A percentile compares a stretch with the other conserved stretches of the same genome.
phyloP scores from a whole-genome alignment of 371 early-diverging fungal genomes.

The Vairimorpha ceranae region DNA sequence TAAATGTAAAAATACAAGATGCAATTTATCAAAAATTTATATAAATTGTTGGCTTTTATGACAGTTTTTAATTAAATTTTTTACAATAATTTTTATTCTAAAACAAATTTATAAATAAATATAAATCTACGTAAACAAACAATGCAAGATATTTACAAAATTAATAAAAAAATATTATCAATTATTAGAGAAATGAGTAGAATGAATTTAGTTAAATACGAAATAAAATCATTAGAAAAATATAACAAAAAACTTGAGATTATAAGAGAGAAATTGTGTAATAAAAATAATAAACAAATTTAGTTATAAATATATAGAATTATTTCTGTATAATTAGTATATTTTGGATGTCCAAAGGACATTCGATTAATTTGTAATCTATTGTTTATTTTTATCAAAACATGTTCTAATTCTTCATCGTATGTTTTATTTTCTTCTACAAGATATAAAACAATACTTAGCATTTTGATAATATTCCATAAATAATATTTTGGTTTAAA shows the following conservation, averaged over 20 bases:
- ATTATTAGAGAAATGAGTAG: background rate
- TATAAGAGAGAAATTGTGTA: background rate
- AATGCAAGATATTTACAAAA: background rate
- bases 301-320: background rate
- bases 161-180: background rate
- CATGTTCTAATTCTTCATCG: background rate
- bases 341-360: background rate
- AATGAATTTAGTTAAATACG: background rate
- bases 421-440: background rate
- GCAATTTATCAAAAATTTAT: no score
- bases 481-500: constrained; percentile 1
- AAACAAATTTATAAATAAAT: background rate
- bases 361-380: background rate
- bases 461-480: background rate
- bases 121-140: background rate
- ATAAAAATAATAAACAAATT: background rate
- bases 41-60: no score
- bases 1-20: no score
- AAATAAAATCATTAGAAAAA: background rate
- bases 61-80: no score
- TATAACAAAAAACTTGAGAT: background rate
- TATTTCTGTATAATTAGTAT: background rate
- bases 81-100: background rate
- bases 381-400: background rate
- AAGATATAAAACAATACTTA: background rate